phyloP scores from a whole-genome alignment of 495 filamentous ascomycete species.

The Melanomma pulvis-pyrius region DNA sequence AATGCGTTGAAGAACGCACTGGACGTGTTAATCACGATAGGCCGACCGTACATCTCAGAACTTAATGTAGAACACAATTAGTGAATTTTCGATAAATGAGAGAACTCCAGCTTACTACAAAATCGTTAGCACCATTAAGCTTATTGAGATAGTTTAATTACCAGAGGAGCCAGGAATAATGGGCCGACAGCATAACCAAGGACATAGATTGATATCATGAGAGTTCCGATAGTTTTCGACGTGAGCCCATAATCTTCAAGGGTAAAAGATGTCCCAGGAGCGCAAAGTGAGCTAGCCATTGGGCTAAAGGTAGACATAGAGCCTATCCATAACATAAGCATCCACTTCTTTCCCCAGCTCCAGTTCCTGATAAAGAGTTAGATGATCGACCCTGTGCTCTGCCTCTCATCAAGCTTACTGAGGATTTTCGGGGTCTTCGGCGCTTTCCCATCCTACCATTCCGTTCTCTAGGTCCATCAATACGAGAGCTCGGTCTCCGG shows the following conservation, averaged over 20 bases:
- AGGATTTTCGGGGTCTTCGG: slow-evolving; percentile 24
- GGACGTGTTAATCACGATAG: slow-evolving; percentile 9
- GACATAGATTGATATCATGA: slow-evolving; percentile 34
- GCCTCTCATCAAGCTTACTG: slow-evolving; percentile 4
- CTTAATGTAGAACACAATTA: neutral
- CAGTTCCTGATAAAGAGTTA: slow-evolving; percentile 23
- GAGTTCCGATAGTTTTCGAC: slow-evolving; percentile 22
- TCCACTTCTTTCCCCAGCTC: slow-evolving; percentile 23
- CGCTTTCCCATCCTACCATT: slow-evolving; percentile 30
- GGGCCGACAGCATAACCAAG: slow-evolving; percentile 34
- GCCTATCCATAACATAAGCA: slow-evolving; percentile 17
- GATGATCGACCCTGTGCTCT: neutral
- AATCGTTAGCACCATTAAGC: too few relatives aligned
- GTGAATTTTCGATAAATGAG: too few relatives aligned
- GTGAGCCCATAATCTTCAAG: slow-evolving; percentile 26
- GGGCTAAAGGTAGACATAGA: slow-evolving; percentile 24
- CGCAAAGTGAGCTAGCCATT: slow-evolving; percentile 28
- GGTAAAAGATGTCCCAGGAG: slow-evolving; percentile 25
- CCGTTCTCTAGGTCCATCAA: slow-evolving; percentile 34
- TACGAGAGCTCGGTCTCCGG: slow-evolving; percentile 18
- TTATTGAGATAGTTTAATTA: neutral
- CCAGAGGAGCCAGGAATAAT: slow-evolving; percentile 29
- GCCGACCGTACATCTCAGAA: slow-evolving; percentile 33
- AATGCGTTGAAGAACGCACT: slow-evolving; percentile 29
- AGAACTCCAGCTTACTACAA: too few relatives aligned